Base-by-base conservation (phyloP, 1,284 basidiomycete species). In the Pascua sp. region DNA sequence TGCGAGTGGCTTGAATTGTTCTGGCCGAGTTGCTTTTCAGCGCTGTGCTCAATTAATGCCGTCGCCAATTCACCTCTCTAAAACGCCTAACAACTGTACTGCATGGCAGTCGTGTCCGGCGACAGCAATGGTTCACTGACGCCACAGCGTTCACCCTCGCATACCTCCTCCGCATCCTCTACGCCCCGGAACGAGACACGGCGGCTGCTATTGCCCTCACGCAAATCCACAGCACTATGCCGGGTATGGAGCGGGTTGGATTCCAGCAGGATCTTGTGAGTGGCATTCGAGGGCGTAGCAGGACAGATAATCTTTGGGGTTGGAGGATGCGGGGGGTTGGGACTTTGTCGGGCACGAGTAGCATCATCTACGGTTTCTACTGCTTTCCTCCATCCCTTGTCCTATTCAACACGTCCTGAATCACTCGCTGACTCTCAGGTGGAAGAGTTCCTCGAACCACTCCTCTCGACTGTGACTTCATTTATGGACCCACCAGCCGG, bases 81-180 rank as follows among this genome's bases (percentile, higher is more conserved):
- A 17, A 15, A 49, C 37, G 7, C 7, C 42, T 47, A 24, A 36
- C 12, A 15, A 2, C 11, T n/a, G 11, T 41, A 32, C 24, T 7
- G 7, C 24, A 32, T 3, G 24, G 24, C 24, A 32, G 24, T 32
- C 24, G 43, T 13, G 13, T 16, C n/a, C n/a, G 10, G 39, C 4
- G 17, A 11, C 24, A 42, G 15, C 38, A 12, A 11, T 39, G 18
- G 12, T 16, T 16, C 44, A 50, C 55, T 53, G 38, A 50, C 42
- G 7, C 36, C 49, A 18, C 52, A 87, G 87, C 87, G 40, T 80
- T 88, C 57, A 86, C 83, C 17, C 86, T 88, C 39, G 82, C 85
- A 2, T 87, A 85, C 68, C 73, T 89, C 32, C 80, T 87, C 49
- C 79, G 81, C 43, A 77, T 88, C 24, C 69, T 88, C 32, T 77